Evolutionary conservation across 768 basidiomycete species (phyloP).

Genomic region (Sporobolomyces roseus): DNA sequence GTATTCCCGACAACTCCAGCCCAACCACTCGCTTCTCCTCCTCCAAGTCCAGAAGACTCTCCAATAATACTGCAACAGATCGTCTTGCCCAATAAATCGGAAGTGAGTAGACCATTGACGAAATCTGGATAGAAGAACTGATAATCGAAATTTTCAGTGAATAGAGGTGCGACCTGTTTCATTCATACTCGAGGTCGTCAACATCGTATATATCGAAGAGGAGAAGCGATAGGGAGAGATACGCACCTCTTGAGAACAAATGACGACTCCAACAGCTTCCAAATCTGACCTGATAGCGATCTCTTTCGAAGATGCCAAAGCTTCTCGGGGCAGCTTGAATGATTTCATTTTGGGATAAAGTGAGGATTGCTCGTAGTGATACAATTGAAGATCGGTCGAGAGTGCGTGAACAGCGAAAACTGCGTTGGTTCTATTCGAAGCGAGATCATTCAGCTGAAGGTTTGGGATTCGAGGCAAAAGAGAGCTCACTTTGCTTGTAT

Average conservation of each 20-base stretch:
- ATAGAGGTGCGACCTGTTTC: constrained; percentile 79
- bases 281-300: constrained; percentile 83
- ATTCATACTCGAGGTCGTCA: not conserved
- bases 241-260: constrained; percentile 85
- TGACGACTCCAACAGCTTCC: constrained; percentile 81
- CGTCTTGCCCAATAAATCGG: constrained; percentile 88
- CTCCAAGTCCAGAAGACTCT: constrained; percentile 30
- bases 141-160: constrained; percentile 99
- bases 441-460: constrained; percentile 55
- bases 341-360: constrained; percentile 64
- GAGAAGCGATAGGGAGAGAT: constrained; percentile 18
- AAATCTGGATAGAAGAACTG: constrained; percentile 87
- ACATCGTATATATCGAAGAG: too few relatives aligned
- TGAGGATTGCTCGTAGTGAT: constrained; percentile 75
- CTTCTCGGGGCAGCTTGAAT: constrained; percentile 70
- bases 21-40: constrained; percentile 54
- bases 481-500: constrained; percentile 28
- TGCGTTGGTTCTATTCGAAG: constrained; percentile 36
- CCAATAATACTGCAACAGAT: constrained; percentile 85
- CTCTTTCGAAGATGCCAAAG: constrained; percentile 62
- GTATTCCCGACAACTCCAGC: constrained; percentile 91
- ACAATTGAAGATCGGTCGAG: constrained; percentile 71
- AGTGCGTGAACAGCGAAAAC: constrained; percentile 63
- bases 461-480: constrained; percentile 57
- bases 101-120: constrained; percentile 87